phyloP scores from a whole-genome alignment of 192 early-diverging fungal species.

The Coemansia sp. region DNA sequence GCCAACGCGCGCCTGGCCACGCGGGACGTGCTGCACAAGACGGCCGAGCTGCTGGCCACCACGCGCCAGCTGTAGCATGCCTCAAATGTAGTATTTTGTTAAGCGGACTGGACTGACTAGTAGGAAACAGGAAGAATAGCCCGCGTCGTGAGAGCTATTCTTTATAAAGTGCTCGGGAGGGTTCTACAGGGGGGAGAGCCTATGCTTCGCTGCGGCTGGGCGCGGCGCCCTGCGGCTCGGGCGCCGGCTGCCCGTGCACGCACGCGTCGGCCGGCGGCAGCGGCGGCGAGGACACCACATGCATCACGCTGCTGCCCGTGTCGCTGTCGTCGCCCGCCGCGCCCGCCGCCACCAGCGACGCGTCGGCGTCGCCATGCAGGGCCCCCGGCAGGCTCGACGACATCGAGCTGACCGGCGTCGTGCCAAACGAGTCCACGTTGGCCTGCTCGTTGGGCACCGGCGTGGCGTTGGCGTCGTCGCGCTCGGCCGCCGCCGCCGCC shows the following conservation, averaged over 20 bases:
- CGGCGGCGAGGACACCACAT: slow-evolving; percentile 23
- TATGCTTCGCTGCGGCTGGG: slow-evolving; percentile 16
- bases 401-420: slow-evolving; percentile 46
- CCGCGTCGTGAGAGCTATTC: too few species aligned
- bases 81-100: not conserved
- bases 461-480: slow-evolving; percentile 45
- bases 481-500: slow-evolving; percentile 6
- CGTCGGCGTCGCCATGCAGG: slow-evolving; percentile 20
- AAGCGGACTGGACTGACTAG: not conserved
- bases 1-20: slow-evolving; percentile 19
- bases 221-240: slow-evolving; percentile 7
- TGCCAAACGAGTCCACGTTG: slow-evolving; percentile 43
- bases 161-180: not conserved
- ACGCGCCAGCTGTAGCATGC: slow-evolving; percentile 11
- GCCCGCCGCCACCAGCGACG: slow-evolving; percentile 23
- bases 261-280: slow-evolving; percentile 5
- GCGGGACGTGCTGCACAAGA: slow-evolving; percentile 17
- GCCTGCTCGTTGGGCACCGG: slow-evolving; percentile 42
- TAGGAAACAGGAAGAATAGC: too few species aligned
- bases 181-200: not conserved
- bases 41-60: slow-evolving; percentile 10
- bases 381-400: slow-evolving; percentile 23
- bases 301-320: slow-evolving; percentile 6
- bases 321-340: slow-evolving; percentile 8
- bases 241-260: slow-evolving; percentile 2